A percentile compares a stretch with the other conserved stretches of the same genome.
These are phyloP conservation scores for Globisporangium uncinulatum DNA, from an alignment of 352 stramenopile species.

Conservation along the genomic window DNA sequence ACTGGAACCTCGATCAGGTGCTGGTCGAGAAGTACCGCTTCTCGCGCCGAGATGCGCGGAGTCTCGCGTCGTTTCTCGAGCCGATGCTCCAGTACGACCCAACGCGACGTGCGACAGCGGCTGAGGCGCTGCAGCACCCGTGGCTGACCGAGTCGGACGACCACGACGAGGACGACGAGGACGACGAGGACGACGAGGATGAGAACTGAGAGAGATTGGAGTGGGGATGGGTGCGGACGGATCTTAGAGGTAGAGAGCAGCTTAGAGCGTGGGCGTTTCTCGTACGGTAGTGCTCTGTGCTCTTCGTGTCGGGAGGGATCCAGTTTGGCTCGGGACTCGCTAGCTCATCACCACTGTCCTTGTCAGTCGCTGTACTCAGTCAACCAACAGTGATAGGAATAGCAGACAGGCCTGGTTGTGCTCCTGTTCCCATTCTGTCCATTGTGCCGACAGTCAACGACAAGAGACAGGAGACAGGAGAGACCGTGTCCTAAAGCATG, in stretches of 20 bases:
- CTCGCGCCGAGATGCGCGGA: slow-evolving; percentile 71
- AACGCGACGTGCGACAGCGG: slow-evolving; percentile 86
- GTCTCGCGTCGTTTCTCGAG: slow-evolving; percentile 92
- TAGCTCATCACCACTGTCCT: no score
- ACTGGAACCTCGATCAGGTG: slow-evolving; percentile 95
- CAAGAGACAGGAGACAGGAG: no score
- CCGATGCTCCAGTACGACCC: slow-evolving; percentile 91
- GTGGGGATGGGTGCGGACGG: not conserved
- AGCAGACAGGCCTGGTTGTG: no score
- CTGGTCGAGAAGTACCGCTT: slow-evolving; percentile 98
- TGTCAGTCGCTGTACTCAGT: no score
- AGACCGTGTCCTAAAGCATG: slow-evolving; percentile 4
- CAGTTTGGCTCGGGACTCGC: no score
- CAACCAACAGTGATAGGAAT: no score
- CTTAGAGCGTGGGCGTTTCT: no score
- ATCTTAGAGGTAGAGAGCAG: no score
- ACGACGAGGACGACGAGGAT: slow-evolving; percentile 14
- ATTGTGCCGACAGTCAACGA: not conserved
- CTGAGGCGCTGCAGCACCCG: slow-evolving; percentile 91
- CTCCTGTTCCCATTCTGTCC: no score
- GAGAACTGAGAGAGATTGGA: slow-evolving; percentile 11
- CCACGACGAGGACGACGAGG: slow-evolving; percentile 8
- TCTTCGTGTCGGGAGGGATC: no score
- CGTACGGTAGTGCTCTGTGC: no score
- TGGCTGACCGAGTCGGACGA: slow-evolving; percentile 73